Evolutionary conservation across 1,139 yeast genomes (phyloP), one percentile per base, ranked within the genome.

Genomic region (Ashbya aceris): DNA sequence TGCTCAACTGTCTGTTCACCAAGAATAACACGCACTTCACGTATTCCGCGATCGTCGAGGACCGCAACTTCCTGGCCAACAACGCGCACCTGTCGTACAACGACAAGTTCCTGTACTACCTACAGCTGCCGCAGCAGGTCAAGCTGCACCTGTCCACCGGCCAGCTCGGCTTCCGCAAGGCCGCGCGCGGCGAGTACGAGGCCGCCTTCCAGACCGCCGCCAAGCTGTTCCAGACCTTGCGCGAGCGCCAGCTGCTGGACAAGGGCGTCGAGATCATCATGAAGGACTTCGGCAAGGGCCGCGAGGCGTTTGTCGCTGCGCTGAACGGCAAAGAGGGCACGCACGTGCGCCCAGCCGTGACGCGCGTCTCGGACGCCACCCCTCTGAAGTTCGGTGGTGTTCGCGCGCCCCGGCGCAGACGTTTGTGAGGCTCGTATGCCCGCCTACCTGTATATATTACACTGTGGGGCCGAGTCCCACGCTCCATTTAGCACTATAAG

Each of bases 381-480:
- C 76, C 76, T 48, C 72, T 91, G 69, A 83, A 82, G 64, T 85
- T 85, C 58, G 98, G 98, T 71, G 97, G 97, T 70, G 80, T 76
- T 41, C 77, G 94, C 58, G 73, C 95, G 17, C 93, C 91, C 66
- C 79, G 80, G 61, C 73, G 73, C 49, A 83, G 96, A 70, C 80
- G 96, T 67, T 73, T 83, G 58, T 82, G 71, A 59, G 33, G 23
- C 23, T 17, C 5, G 3, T 6, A 6, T 17, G 3, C 5, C 23
- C 23, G 23, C 23, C 23, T 17, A 17, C 23, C 23, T 17, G 23
- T 17, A 17, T 17, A 17, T 17, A 17, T 17, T 17, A 17, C 23
- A 6, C 23, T 17, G 23, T 6, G 23, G 23, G 23, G 23, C 23
- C 23, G 23, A 17, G 23, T 17, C 23, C 23, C 23, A 17, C 23